These are phyloP conservation scores for Hemisphaericaspora xylanilytica DNA, from an alignment of 1,139 yeast species.

Conservation along the genomic window DNA sequence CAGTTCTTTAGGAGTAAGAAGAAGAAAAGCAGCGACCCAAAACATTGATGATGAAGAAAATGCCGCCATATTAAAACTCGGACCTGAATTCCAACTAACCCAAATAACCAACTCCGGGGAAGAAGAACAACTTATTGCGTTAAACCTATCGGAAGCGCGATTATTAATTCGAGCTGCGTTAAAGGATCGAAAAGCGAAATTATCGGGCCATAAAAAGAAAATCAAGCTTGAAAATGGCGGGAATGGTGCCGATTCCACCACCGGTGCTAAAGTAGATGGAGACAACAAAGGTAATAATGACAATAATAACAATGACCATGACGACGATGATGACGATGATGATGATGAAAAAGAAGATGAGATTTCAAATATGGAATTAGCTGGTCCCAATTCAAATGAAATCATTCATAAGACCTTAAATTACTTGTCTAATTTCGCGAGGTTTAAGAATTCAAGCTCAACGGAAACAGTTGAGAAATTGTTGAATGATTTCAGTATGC, in stretches of 20 bases:
- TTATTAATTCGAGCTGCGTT: constrained; percentile 87
- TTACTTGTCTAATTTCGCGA: constrained; percentile 78
- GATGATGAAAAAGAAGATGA: constrained; percentile 57
- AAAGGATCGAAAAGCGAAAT: constrained; percentile 60
- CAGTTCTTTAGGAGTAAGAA: constrained; percentile 80
- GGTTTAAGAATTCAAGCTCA: constrained; percentile 89
- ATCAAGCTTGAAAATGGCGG: not conserved
- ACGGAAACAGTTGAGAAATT: constrained; percentile 91
- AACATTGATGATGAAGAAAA: constrained; percentile 84
- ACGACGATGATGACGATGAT: constrained; percentile 38
- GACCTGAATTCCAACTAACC: constrained; percentile 84
- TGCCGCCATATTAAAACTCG: constrained; percentile 80
- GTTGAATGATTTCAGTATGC: constrained; percentile 65
- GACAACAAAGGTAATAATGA: too few species aligned
- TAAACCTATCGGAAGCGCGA: constrained; percentile 87
- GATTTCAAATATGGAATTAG: constrained; percentile 66
- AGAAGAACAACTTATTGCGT: constrained; percentile 72
- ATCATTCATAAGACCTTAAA: constrained; percentile 91
- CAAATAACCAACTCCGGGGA: constrained; percentile 83
- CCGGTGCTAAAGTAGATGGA: too few species aligned
- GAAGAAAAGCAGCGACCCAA: constrained; percentile 56
- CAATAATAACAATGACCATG: constrained; percentile 18
- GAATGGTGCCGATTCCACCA: too few species aligned
- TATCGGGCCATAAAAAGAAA: constrained; percentile 10
- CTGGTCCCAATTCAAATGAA: constrained; percentile 58